Base-by-base conservation (phyloP, 2,329 filamentous ascomycete species). In the Calonectria pseudoreteaudii region DNA sequence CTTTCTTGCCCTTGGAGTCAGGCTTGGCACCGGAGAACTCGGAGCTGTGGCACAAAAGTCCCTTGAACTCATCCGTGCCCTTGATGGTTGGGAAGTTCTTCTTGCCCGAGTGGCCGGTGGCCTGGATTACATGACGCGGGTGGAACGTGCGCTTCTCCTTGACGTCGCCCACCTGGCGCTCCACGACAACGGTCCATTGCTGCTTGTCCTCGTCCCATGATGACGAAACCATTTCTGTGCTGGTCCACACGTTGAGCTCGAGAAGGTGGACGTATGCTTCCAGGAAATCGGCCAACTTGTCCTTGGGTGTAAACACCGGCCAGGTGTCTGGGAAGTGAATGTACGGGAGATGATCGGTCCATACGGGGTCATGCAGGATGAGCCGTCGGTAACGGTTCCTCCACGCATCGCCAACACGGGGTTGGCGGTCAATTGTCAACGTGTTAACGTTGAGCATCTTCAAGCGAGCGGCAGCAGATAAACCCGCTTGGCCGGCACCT, bases 61-160 rank as follows among this genome's bases (percentile, higher is more conserved):
- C 56, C 56, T 62, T 62, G 36, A 62, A 62, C 9, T 16, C 18
- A 14, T 62, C 36, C 56, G 41, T 62, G 36, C 56, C 56, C 36
- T 41, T 62, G 23, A 62, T 41, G 26, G 34, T 62, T 18, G 56
- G 56, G 23, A 62, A 62, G 56, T 62, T 62, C 56, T 62, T 62
- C 38, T 62, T 62, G 56, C 56, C 56, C n/a, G 56, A 62, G 56
- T 62, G 56, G 14, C 56, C 56, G 7, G 56, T 62, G 13, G 56
- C 56, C 23, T 62, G 56, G 56, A 62, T 62, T 4, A 62, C 23
- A 18, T 62, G 56, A 16, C 56, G 56, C 4, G 56, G 56, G 26
- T 62, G 56, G 36, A 62, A 62, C 2, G 56, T 62, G 23, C 56
- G 56, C 34, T 26, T 23, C 26, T 62, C 56, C 36, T 62, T 62